Evolutionary conservation across 2,329 filamentous ascomycete species (phyloP), one percentile per base, ranked within the genome.

Genomic region (Aspergillus pseudotamarii): DNA sequence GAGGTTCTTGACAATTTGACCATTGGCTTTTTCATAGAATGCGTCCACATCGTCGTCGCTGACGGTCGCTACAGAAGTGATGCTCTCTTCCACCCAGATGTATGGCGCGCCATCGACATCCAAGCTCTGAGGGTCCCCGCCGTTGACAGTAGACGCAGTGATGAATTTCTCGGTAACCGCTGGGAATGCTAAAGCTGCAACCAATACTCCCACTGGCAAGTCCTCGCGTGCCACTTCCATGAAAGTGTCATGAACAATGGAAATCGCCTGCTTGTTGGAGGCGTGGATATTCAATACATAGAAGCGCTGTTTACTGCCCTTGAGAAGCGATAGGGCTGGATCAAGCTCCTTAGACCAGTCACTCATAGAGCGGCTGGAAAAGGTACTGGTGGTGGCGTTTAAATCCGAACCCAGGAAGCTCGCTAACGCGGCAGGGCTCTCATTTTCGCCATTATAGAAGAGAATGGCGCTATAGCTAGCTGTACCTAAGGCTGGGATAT

Each of bases 11-110:
- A n/a, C 34, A 21, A 62, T 62, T 11, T 54, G 34, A 6, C 23
- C 46, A 21, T 62, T 62, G 9, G 14, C 60, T 19, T 58, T 62
- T 14, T 46, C 26, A 43, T 62, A 62, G 36, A 62, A 62, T 21
- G 23, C 60, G n/a, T 58, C 60, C 14, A 62, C 54, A 14, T 62
- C 54, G 5, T 58, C 26, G 11, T 62, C 60, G 23, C 32, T 58
- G 8, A 58, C 54, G 3, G 28, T 58, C 9, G 21, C 55, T 9
- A 32, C 6, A 12, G 34, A 50, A 10, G 45, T 61, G 55, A 61
- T 57, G 14, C 59, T 61, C 45, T 62, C 55, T 36, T 62, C 55
- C 16, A 62, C 60, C 55, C 60, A 62, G 46, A 62, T 58, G 21
- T 62, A 58, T n/a, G 60, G 60, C 23, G 54, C 55, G 16, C 55